Conservation (phyloP, 2,329 filamentous ascomycete genomes). For the Hymenoscyphus fructigenus region DNA sequence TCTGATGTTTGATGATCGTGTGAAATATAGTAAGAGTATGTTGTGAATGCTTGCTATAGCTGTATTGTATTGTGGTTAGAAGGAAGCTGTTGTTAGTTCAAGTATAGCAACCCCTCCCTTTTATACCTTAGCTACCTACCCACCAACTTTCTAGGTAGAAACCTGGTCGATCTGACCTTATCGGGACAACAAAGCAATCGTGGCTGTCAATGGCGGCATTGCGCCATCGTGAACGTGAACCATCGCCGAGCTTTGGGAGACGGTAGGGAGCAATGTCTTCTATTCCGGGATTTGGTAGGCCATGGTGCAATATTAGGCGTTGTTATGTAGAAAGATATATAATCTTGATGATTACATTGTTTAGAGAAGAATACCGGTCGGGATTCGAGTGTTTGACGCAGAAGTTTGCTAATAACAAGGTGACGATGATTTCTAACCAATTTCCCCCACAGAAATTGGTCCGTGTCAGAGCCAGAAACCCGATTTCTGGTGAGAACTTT, state of each 20-base stretch:
- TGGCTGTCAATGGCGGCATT: slow-evolving; percentile 6
- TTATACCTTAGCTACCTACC: neutral
- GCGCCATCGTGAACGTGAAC: slow-evolving; percentile 1
- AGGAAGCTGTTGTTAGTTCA: neutral
- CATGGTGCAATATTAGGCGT: neutral
- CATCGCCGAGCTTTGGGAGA: neutral
- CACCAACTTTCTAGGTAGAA: no score
- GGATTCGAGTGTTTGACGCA: no score
- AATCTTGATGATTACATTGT: no score
- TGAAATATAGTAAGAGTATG: neutral
- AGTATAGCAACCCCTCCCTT: neutral
- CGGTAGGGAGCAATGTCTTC: neutral
- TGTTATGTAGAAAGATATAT: neutral
- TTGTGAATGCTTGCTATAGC: neutral
- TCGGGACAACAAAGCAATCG: slow-evolving; percentile 1
- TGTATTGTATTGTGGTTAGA: neutral
- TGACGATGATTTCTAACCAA: no score
- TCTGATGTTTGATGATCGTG: neutral
- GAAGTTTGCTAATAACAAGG: no score
- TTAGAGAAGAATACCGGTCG: no score
- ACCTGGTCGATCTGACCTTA: slow-evolving; percentile 5
- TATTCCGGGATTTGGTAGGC: neutral
- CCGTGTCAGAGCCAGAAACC: no score
- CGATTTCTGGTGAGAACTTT: no score
- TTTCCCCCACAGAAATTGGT: no score